Conservation (phyloP, 495 filamentous ascomycete species). For the Collariella sp. region DNA sequence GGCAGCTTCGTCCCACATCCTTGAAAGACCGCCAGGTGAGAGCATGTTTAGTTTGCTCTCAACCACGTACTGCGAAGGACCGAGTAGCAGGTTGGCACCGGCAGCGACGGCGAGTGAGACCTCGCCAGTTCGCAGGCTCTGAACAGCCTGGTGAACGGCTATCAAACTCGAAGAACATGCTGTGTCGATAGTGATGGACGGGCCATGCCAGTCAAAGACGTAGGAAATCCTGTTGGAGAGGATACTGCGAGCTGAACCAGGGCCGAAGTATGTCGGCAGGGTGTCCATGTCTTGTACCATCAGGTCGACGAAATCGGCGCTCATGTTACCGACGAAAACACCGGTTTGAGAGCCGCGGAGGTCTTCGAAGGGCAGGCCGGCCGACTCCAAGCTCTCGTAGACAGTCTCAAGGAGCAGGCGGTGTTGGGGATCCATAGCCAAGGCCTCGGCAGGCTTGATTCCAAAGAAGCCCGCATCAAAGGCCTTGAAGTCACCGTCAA, state of each 20-base stretch:
- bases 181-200: slow-evolving; percentile 39
- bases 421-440: slow-evolving; percentile 46
- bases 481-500: slow-evolving; percentile 19
- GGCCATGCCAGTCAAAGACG: slow-evolving; percentile 38
- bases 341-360: slow-evolving; percentile 28
- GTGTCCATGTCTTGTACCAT: neutral
- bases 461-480: slow-evolving; percentile 50
- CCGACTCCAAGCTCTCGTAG: slow-evolving; percentile 60
- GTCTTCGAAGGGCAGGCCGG: slow-evolving; percentile 58
- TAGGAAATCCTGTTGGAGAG: slow-evolving; percentile 45
- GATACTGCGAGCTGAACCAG: slow-evolving; percentile 23
- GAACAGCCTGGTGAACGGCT: slow-evolving; percentile 44
- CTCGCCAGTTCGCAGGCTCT: slow-evolving; percentile 35
- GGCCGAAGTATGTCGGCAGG: slow-evolving; percentile 39
- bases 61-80: slow-evolving; percentile 29
- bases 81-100: slow-evolving; percentile 44
- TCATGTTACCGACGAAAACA: slow-evolving; percentile 24
- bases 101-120: slow-evolving; percentile 36
- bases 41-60: slow-evolving; percentile 29
- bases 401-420: slow-evolving; percentile 40
- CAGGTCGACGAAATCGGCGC: slow-evolving; percentile 22
- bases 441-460: slow-evolving; percentile 34
- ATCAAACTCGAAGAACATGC: slow-evolving; percentile 48
- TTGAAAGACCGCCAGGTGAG: slow-evolving; percentile 34
- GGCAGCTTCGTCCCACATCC: slow-evolving; percentile 50